phyloP scores from a whole-genome alignment of 306 rosid genomes.

The Cercis canadensis region DNA sequence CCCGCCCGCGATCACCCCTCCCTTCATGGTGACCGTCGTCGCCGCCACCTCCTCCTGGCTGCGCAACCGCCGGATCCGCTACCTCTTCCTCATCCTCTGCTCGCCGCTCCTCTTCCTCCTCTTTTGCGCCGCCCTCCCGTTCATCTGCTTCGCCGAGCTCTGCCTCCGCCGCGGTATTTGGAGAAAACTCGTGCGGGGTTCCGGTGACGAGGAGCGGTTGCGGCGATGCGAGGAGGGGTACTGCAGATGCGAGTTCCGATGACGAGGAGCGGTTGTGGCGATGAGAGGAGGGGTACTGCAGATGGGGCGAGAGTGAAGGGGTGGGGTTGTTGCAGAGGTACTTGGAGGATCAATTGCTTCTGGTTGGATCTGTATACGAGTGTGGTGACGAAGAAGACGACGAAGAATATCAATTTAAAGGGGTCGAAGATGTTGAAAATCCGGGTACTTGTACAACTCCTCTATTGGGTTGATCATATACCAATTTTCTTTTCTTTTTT shows the following conservation, averaged over 20 bases:
- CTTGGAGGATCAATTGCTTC: constrained; percentile 10
- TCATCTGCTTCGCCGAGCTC: background rate
- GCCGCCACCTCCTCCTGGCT: constrained; percentile 1
- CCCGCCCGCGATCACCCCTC: background rate
- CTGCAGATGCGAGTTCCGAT: background rate
- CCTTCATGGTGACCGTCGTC: background rate
- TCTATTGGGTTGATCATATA: background rate
- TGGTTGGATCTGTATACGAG: constrained; percentile 6
- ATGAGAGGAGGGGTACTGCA: background rate
- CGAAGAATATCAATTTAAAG: background rate
- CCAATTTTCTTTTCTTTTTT: background rate
- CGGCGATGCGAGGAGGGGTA: background rate
- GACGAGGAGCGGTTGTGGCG: background rate
- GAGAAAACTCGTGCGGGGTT: background rate
- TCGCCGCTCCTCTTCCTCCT: background rate
- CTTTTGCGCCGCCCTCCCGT: background rate
- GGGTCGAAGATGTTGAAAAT: background rate
- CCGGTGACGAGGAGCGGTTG: background rate
- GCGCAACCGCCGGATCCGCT: background rate
- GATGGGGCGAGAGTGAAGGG: background rate
- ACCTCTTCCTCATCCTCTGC: background rate
- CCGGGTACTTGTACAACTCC: background rate
- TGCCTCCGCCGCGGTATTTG: background rate
- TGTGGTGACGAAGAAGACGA: background rate
- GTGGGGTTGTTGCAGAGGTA: background rate